Conservation (phyloP, 257 asterid genomes). For the Salvia miltiorrhiza region DNA sequence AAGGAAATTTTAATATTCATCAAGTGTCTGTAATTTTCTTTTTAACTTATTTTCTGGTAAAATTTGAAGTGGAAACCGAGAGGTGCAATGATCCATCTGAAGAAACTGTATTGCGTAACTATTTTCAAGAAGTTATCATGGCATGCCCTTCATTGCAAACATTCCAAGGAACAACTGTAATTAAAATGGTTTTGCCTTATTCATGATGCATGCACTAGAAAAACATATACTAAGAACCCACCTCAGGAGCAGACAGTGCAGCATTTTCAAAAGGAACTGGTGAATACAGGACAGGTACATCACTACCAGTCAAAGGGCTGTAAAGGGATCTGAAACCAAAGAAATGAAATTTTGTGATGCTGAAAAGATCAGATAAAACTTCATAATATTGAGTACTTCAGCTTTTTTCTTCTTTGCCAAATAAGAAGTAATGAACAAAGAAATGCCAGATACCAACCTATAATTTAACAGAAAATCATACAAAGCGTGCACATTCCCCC, state of each 20-base stretch:
- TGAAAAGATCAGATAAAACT: background rate
- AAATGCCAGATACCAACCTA: conserved; percentile 47
- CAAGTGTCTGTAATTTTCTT: background rate
- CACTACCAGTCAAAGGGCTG: conserved; percentile 66
- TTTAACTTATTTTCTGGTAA: background rate
- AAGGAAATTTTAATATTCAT: background rate
- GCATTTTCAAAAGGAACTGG: conserved; percentile 84
- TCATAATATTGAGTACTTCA: background rate
- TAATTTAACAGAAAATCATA: conserved; percentile 76
- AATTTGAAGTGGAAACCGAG: background rate
- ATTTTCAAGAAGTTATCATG: background rate
- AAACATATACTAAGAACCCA: conserved; percentile 29
- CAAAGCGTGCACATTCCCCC: conserved; percentile 69
- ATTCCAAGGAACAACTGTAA: background rate
- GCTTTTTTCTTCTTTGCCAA: background rate
- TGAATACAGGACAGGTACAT: conserved; percentile 86
- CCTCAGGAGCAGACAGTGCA: conserved; percentile 86
- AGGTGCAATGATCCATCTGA: background rate
- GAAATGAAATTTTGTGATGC: conserved; percentile 18
- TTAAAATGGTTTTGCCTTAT: conserved; percentile 8
- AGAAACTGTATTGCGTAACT: background rate
- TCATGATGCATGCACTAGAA: conserved; percentile 2
- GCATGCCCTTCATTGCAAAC: conserved; percentile 2
- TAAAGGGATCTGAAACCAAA: conserved; percentile 52
- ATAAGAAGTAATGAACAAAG: background rate